phyloP scores from a whole-genome alignment of 2,329 filamentous ascomycete species.

The Apiospora saccharicola region DNA sequence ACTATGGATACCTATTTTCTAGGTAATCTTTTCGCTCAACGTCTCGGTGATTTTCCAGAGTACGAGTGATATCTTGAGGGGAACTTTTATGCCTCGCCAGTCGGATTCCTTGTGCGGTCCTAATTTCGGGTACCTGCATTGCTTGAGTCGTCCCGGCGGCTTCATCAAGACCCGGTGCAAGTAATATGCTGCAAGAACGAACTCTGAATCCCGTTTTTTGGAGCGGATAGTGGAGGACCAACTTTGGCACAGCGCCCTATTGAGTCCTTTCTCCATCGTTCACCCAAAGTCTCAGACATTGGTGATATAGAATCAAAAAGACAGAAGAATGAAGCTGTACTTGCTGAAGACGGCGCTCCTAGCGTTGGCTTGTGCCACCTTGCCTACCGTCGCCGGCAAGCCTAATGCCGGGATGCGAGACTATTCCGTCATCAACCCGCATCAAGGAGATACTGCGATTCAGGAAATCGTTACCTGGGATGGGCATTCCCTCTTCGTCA shows the following conservation, averaged over 20 bases:
- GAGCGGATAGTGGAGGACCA: background rate
- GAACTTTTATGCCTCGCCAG: background rate
- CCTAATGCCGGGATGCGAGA: background rate
- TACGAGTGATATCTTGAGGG: background rate
- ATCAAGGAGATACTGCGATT: constrained; percentile 24
- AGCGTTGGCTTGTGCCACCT: background rate
- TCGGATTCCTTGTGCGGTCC: background rate
- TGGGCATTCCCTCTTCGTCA: constrained; percentile 69
- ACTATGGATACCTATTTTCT: background rate
- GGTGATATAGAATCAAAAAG: too few species aligned
- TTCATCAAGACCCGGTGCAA: background rate
- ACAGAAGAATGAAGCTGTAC: background rate
- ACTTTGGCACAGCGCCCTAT: background rate
- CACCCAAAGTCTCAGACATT: background rate
- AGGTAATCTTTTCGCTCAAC: background rate
- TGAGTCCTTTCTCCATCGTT: background rate
- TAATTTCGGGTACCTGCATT: background rate
- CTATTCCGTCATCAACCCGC: background rate
- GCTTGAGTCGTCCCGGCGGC: background rate
- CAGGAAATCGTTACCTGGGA: constrained; percentile 66
- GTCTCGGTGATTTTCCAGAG: background rate
- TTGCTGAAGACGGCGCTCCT: background rate
- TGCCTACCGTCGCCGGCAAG: background rate
- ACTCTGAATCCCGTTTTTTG: background rate
- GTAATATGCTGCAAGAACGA: background rate